Evolutionary conservation across 306 rosid genomes (phyloP).

Genomic region (Gastrolobium villosum): DNA sequence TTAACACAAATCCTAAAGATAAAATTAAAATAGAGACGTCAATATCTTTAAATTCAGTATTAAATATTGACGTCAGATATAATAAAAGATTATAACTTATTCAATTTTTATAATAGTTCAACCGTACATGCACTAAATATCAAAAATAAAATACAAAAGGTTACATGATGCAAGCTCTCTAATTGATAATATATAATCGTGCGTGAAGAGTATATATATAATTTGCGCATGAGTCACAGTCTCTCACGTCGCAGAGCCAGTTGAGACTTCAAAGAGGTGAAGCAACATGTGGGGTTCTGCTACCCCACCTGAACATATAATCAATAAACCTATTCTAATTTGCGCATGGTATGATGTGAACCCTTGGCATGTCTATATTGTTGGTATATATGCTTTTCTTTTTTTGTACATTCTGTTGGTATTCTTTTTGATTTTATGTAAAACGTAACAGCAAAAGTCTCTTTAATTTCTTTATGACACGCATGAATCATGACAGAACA

Average conservation of each 20-base stretch:
- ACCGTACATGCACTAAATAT: neutral
- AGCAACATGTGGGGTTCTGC: constrained; percentile 30
- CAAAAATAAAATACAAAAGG: too few relatives aligned
- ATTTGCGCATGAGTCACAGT: too few relatives aligned
- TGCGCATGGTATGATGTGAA: constrained; percentile 22
- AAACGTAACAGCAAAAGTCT: constrained; percentile 11
- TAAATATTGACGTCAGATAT: too few relatives aligned
- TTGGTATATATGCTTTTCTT: too few relatives aligned
- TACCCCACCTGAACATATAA: constrained; percentile 19
- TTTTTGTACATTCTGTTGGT: neutral
- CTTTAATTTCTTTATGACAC: neutral
- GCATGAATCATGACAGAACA: neutral
- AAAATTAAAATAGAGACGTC: neutral
- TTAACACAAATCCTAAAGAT: neutral
- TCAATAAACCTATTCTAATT: neutral
- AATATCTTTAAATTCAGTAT: neutral
- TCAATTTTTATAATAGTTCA: neutral
- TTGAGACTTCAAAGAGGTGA: neutral
- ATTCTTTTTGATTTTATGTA: constrained; percentile 17
- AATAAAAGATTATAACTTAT: neutral
- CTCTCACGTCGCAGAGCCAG: too few relatives aligned
- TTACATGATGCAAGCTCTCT: too few relatives aligned
- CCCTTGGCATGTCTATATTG: neutral
- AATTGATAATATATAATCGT: too few relatives aligned
- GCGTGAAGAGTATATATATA: too few relatives aligned